Evolutionary conservation across 2,329 filamentous ascomycete genomes (phyloP).

Genomic region (Grosmannia serpens): DNA sequence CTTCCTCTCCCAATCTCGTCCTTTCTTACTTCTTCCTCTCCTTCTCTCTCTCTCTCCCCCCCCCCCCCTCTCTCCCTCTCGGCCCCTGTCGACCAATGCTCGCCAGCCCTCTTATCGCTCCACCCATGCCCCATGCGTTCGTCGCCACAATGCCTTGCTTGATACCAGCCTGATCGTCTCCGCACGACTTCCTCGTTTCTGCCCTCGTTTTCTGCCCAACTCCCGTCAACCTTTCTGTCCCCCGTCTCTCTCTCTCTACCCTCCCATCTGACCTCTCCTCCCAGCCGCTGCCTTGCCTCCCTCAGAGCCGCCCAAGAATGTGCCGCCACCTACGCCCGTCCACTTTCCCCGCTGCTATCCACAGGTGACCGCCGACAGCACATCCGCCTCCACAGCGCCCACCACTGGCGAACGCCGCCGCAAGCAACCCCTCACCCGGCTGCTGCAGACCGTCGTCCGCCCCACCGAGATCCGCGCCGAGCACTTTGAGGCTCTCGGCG

Average conservation of each 20-base stretch:
- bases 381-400: neutral
- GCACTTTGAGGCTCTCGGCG: conserved; percentile 46
- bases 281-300: conserved; percentile 8
- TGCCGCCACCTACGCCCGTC: conserved; percentile 45
- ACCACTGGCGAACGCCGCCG: neutral
- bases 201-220: neutral
- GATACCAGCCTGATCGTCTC: neutral
- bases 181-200: neutral
- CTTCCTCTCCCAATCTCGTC: neutral
- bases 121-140: neutral
- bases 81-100: too few species aligned
- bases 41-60: neutral
- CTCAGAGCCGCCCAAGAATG: conserved; percentile 31
- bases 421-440: conserved; percentile 28
- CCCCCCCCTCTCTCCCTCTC: neutral
- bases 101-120: neutral
- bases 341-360: conserved; percentile 34
- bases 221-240: neutral
- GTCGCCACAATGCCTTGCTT: neutral
- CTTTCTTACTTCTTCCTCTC: neutral
- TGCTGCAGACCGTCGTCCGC: conserved; percentile 43
- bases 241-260: neutral
- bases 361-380: conserved; percentile 11
- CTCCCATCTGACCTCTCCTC: neutral
- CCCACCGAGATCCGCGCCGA: conserved; percentile 34